phyloP scores from a whole-genome alignment of 768 basidiomycete genomes.

The Suillus discolor region DNA sequence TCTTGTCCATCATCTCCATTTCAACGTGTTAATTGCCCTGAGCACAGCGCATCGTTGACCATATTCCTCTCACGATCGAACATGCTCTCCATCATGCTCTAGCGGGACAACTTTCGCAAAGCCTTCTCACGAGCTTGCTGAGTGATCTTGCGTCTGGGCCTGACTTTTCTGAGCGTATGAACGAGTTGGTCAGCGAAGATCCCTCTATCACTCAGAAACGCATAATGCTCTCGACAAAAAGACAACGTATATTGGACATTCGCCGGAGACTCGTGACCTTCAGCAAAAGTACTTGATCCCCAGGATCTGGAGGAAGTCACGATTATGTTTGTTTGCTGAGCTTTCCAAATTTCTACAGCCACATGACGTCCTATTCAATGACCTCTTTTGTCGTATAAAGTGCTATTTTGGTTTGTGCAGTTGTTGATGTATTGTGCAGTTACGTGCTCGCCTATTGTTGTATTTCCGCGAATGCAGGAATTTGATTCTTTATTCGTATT shows the following conservation, averaged over 20 bases:
- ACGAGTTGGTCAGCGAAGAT: constrained; percentile 49
- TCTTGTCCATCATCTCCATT: background rate
- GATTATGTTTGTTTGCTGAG: background rate
- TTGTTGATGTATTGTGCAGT: background rate
- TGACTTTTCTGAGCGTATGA: constrained; percentile 35
- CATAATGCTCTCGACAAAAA: constrained; percentile 34
- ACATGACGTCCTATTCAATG: background rate
- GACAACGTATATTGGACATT: constrained; percentile 42
- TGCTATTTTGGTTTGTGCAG: background rate
- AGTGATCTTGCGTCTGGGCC: constrained; percentile 15
- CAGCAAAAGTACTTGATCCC: background rate
- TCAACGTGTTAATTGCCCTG: background rate
- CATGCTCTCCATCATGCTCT: constrained; percentile 45
- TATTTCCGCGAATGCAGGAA: background rate
- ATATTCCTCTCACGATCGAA: constrained; percentile 53
- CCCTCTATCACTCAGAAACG: constrained; percentile 37
- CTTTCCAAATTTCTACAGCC: background rate
- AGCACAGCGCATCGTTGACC: constrained; percentile 55
- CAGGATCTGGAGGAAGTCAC: background rate
- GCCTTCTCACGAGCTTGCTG: constrained; percentile 39
- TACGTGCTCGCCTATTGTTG: background rate
- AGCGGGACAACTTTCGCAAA: constrained; percentile 34
- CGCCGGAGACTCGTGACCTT: constrained; percentile 37
- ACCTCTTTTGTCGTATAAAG: background rate
- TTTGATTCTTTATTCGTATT: background rate